Evolutionary conservation across 768 basidiomycete species (phyloP).

Genomic region (Scleroderma citrinum): DNA sequence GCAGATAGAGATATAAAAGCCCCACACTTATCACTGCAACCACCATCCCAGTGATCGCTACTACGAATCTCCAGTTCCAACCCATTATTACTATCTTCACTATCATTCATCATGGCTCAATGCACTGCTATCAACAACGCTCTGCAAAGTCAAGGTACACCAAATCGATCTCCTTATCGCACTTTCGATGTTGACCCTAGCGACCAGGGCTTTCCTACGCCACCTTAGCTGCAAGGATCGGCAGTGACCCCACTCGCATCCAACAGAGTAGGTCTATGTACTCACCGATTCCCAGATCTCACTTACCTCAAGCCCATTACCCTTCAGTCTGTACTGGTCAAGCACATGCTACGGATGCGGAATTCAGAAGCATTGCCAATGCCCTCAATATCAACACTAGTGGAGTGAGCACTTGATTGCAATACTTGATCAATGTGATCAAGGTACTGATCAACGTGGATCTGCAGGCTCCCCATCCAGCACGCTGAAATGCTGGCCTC

Average conservation of each 20-base stretch:
- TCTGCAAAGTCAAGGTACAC: conserved; percentile 43
- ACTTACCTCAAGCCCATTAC: neutral
- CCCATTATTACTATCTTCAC: conserved; percentile 21
- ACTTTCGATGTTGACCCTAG: neutral
- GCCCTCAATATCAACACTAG: conserved; percentile 34
- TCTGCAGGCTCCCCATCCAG: neutral
- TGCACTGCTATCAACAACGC: conserved; percentile 56
- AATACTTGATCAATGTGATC: too few species aligned
- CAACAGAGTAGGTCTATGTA: conserved; percentile 40
- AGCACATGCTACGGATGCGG: conserved; percentile 36
- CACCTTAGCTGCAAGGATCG: conserved; percentile 42
- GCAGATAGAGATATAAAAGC: too few species aligned
- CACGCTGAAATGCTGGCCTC: neutral
- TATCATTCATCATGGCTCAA: conserved; percentile 41
- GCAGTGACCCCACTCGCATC: conserved; percentile 41
- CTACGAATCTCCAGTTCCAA: neutral
- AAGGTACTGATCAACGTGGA: too few species aligned
- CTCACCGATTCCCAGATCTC: neutral
- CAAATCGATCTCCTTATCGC: neutral
- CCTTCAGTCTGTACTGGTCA: conserved; percentile 44
- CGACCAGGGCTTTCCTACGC: conserved; percentile 43
- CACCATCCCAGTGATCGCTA: neutral
- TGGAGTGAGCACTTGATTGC: neutral
- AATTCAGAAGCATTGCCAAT: conserved; percentile 44
- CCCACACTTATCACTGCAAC: too few species aligned